Percentiles rank a stretch among this genome's conserved stretches.
phyloP scores from a whole-genome alignment of 371 early-diverging fungal genomes.

The Apophysomyces trapeziformis region DNA sequence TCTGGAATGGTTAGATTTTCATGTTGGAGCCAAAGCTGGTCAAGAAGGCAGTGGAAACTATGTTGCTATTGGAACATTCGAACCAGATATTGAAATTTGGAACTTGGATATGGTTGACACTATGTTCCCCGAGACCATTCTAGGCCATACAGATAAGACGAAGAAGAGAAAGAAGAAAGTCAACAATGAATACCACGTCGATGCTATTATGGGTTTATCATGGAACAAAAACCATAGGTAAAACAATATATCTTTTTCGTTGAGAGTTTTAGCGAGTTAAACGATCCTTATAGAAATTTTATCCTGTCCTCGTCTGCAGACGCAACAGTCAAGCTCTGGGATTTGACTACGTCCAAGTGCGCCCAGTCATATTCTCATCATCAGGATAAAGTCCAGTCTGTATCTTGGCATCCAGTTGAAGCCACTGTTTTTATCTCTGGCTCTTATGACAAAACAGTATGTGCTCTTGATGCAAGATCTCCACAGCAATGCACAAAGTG shows the following conservation, averaged over 20 bases:
- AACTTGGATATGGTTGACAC: conserved; percentile 90
- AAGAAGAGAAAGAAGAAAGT: conserved; percentile 67
- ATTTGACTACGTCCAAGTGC: conserved; percentile 73
- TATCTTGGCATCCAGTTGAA: conserved; percentile 90
- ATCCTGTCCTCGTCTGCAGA: conserved; percentile 94
- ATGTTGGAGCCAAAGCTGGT: conserved; percentile 65
- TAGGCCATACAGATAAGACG: conserved; percentile 73
- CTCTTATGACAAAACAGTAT: conserved; percentile 86
- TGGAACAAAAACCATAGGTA: conserved; percentile 88
- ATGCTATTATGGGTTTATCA: conserved; percentile 90
- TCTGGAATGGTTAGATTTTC: conserved; percentile 92
- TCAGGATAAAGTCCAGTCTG: conserved; percentile 85
- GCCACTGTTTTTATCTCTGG: conserved; percentile 87
- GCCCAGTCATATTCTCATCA: conserved; percentile 85
- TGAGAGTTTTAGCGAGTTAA: not conserved
- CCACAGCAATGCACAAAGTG: conserved; percentile 66
- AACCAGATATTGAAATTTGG: conserved; percentile 98
- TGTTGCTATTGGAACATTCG: conserved; percentile 94
- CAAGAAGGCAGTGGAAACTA: conserved; percentile 71
- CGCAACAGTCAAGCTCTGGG: conserved; percentile 97
- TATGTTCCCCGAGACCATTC: conserved; percentile 88
- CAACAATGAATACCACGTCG: conserved; percentile 84
- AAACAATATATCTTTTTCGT: not conserved
- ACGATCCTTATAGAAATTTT: conserved; percentile 61
- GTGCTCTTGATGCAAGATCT: conserved; percentile 87